Conservation (phyloP, 352 stramenopile genomes). For the Phytophthora cactorum region DNA sequence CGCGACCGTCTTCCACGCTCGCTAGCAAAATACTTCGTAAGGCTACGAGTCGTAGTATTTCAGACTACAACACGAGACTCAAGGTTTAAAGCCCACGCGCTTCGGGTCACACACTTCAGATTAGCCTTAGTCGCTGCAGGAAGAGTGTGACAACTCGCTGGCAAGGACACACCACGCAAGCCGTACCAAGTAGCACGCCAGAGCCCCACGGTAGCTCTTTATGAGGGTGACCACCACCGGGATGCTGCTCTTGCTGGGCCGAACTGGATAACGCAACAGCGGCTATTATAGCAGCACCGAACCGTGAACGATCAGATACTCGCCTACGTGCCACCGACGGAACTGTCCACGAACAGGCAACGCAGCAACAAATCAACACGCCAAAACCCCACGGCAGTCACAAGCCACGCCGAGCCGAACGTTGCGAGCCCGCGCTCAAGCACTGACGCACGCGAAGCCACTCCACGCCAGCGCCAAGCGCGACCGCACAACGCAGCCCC, state of each 20-base stretch:
- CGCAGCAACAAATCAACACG: conserved; percentile 29
- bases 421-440: conserved; percentile 6
- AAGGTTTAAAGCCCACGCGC: not conserved
- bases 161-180: conserved; percentile 9
- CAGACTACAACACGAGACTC: not conserved
- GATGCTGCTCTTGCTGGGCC: not conserved
- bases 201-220: not conserved
- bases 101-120: conserved; percentile 6
- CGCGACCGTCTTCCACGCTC: too few species aligned
- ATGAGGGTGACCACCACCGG: not conserved
- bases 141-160: conserved; percentile 19
- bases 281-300: conserved; percentile 6
- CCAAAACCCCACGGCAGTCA: conserved; percentile 16
- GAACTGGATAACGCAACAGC: conserved; percentile 9
- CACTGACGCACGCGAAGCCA: conserved; percentile 11
- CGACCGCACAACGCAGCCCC: conserved; percentile 5
- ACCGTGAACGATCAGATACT: conserved; percentile 18
- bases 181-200: conserved; percentile 11
- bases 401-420: conserved; percentile 9
- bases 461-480: not conserved
- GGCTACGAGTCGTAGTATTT: too few species aligned
- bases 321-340: conserved; percentile 17
- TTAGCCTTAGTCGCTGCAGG: conserved; percentile 26
- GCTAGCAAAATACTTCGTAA: not conserved
- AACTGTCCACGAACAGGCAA: conserved; percentile 35